Conservation (phyloP, 768 basidiomycete species). For the Kondoa subrosea region DNA sequence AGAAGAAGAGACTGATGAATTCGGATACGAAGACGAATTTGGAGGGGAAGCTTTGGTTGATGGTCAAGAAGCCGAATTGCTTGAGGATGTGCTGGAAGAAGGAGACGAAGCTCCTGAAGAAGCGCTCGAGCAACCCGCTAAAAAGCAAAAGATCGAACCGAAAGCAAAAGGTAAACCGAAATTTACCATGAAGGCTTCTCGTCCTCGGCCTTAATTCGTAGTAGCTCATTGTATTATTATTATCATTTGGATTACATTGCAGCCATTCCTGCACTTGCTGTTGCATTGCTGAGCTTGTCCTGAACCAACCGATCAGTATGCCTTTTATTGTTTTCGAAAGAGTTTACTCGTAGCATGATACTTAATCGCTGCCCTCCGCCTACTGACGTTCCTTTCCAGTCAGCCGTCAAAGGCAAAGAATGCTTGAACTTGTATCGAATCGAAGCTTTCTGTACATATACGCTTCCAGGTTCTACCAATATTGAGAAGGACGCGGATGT, state of each 20-base stretch:
- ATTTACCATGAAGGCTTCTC: neutral
- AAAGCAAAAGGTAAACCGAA: neutral
- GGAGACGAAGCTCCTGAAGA: constrained; percentile 24
- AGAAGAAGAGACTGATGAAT: constrained; percentile 30
- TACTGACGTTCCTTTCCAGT: constrained; percentile 26
- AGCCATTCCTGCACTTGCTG: neutral
- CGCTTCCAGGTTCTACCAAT: constrained; percentile 30
- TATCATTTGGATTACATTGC: neutral
- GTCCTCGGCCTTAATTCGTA: neutral
- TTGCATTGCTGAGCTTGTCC: neutral
- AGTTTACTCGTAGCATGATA: constrained; percentile 34
- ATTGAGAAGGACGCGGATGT: constrained; percentile 31
- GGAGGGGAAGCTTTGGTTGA: constrained; percentile 33
- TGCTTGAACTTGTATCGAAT: constrained; percentile 34
- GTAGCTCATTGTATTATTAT: neutral
- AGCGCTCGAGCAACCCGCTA: constrained; percentile 23
- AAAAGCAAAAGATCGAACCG: neutral
- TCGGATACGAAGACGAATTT: constrained; percentile 35
- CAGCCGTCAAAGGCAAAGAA: constrained; percentile 30
- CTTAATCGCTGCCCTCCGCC: constrained; percentile 32
- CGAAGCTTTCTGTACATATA: constrained; percentile 34
- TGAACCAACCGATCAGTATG: neutral
- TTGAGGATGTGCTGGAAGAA: constrained; percentile 31
- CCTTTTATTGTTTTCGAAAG: neutral
- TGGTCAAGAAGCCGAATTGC: constrained; percentile 30